Conservation (phyloP, 495 filamentous ascomycete species). For the Aspergillus avenaceus region DNA sequence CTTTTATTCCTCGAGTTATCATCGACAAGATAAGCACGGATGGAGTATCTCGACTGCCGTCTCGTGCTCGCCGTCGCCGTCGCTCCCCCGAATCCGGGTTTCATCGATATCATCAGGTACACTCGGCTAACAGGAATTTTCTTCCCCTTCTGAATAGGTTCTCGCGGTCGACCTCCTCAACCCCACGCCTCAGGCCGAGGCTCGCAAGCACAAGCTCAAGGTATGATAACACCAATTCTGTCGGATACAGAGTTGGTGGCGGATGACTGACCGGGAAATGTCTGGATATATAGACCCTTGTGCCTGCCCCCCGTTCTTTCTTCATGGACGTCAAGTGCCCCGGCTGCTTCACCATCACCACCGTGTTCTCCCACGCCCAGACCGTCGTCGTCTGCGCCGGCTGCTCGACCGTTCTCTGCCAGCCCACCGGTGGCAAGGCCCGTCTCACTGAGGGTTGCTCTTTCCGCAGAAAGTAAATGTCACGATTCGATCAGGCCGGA, state of each 20-base stretch:
- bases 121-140: conserved; percentile 17
- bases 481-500: conserved; percentile 24
- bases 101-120: conserved; percentile 9
- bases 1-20: conserved; percentile 1
- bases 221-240: conserved; percentile 47
- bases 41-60: conserved; percentile 1
- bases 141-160: conserved; percentile 59
- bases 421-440: conserved; percentile 97
- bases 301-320: conserved; percentile 94
- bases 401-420: conserved; percentile 95
- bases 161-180: conserved; percentile 99
- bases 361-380: conserved; percentile 99
- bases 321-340: conserved; percentile 99
- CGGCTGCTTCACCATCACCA: conserved; percentile 99
- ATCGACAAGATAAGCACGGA: background rate
- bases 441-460: conserved; percentile 97
- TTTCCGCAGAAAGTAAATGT: conserved; percentile 96
- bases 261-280: conserved; percentile 15
- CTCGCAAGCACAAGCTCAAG: conserved; percentile 99
- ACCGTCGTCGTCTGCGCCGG: conserved; percentile 99
- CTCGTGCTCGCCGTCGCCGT: conserved; percentile 14
- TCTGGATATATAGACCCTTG: conserved; percentile 63
- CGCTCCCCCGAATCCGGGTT: background rate
- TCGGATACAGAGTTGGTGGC: background rate
- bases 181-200: conserved; percentile 91